These are phyloP conservation scores for Talaromyces amestolkiae DNA, from an alignment of 2,329 filamentous ascomycete species.

Conservation along the genomic window DNA sequence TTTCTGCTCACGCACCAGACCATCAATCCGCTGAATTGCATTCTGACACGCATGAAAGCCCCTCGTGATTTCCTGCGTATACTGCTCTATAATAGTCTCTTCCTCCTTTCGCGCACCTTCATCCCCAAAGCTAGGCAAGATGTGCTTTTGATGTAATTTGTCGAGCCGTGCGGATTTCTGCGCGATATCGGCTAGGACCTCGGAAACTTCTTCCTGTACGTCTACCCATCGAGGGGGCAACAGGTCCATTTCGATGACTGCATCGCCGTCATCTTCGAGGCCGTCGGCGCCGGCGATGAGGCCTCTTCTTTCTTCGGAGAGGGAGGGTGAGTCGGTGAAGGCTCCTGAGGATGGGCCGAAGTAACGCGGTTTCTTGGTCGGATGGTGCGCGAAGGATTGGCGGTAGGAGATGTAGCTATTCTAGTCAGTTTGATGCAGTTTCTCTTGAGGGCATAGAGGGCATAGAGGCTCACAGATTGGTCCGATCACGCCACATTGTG, in stretches of 20 bases:
- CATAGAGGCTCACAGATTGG: constrained; percentile 67
- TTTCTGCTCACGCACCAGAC: constrained; percentile 78
- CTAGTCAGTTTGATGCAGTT: background rate
- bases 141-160: constrained; percentile 93
- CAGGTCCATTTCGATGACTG: constrained; percentile 96
- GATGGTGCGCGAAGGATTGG: constrained; percentile 95
- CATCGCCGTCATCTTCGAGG: constrained; percentile 75
- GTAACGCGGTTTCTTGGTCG: constrained; percentile 77
- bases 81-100: constrained; percentile 81
- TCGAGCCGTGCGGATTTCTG: constrained; percentile 81
- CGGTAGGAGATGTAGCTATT: constrained; percentile 94
- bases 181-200: constrained; percentile 75
- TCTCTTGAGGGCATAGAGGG: no score
- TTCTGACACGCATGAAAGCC: constrained; percentile 87
- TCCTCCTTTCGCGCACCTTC: constrained; percentile 84
- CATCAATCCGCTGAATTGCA: constrained; percentile 82
- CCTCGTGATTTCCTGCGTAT: constrained; percentile 87
- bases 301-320: constrained; percentile 69
- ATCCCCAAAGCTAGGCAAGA: constrained; percentile 93
- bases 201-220: constrained; percentile 86
- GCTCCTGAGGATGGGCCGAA: constrained; percentile 54
- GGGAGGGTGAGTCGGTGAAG: constrained; percentile 60
- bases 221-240: constrained; percentile 95
- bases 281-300: constrained; percentile 76
- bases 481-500: constrained; percentile 98